These are phyloP conservation scores for Camelina laxa DNA, from an alignment of 345 rosid genomes.

Conservation along the genomic window DNA sequence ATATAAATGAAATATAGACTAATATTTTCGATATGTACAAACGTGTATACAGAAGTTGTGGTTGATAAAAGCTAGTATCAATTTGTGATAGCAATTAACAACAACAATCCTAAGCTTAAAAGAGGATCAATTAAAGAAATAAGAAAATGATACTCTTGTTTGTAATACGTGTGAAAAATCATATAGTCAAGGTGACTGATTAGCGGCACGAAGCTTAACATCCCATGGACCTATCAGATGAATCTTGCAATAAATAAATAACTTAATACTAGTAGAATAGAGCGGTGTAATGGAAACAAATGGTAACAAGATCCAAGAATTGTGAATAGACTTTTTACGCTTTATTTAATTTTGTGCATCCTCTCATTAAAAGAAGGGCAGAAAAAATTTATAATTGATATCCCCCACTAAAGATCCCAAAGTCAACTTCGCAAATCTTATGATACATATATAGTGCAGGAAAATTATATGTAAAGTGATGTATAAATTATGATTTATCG, in stretches of 20 bases:
- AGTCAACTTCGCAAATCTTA: constrained; percentile 45
- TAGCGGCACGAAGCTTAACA: constrained; percentile 30
- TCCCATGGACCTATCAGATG: constrained; percentile 18
- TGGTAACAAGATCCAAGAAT: constrained; percentile 40
- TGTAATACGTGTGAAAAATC: constrained; percentile 14
- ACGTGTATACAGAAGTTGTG: neutral
- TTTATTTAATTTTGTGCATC: constrained; percentile 44
- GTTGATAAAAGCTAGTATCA: neutral
- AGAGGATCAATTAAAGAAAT: neutral
- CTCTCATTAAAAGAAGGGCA: constrained; percentile 37
- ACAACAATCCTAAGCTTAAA: neutral
- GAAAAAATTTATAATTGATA: constrained; percentile 26
- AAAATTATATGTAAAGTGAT: constrained; percentile 27
- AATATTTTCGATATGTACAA: neutral
- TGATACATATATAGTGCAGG: constrained; percentile 34
- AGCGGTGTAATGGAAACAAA: neutral
- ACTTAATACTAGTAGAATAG: neutral
- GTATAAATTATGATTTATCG: constrained; percentile 41
- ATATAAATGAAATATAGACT: no score
- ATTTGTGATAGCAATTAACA: neutral
- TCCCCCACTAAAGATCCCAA: constrained; percentile 36
- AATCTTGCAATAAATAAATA: neutral
- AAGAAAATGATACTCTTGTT: neutral
- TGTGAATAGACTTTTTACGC: constrained; percentile 33
- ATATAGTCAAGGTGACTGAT: constrained; percentile 15